These are phyloP conservation scores for Xylaria sp. DNA, from an alignment of 2,329 filamentous ascomycete genomes.

Conservation along the genomic window DNA sequence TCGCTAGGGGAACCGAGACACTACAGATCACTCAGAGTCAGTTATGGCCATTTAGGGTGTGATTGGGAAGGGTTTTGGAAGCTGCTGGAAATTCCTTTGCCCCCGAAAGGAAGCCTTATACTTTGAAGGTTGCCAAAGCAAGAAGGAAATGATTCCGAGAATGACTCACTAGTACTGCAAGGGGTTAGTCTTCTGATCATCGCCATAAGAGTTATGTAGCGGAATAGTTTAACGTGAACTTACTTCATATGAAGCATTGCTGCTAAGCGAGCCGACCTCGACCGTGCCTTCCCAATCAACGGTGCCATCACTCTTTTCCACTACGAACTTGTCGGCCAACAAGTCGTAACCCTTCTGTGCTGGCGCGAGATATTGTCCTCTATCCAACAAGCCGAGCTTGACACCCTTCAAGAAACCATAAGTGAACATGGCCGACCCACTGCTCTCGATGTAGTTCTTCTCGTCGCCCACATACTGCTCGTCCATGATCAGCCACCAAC, in stretches of 20 bases:
- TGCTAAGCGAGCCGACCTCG: slow-evolving; percentile 59
- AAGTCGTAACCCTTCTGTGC: slow-evolving; percentile 57
- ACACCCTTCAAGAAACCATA: slow-evolving; percentile 62
- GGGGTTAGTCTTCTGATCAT: slow-evolving; percentile 16
- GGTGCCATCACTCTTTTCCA: slow-evolving; percentile 57
- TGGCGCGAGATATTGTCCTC: slow-evolving; percentile 49
- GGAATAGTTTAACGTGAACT: slow-evolving; percentile 33
- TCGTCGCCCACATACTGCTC: slow-evolving; percentile 56
- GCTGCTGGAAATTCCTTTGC: too few relatives aligned
- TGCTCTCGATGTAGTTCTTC: slow-evolving; percentile 70
- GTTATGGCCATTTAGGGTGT: too few relatives aligned
- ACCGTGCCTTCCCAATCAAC: slow-evolving; percentile 63
- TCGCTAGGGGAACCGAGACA: slow-evolving; percentile 51
- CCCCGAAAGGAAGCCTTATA: too few relatives aligned
- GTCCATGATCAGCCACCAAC: slow-evolving; percentile 69
- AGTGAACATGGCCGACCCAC: slow-evolving; percentile 67
- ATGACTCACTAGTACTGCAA: slow-evolving; percentile 52
- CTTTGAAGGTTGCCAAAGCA: too few relatives aligned
- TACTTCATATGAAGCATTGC: slow-evolving; percentile 61
- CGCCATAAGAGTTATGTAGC: neutral
- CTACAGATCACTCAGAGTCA: too few relatives aligned
- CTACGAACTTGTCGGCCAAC: slow-evolving; percentile 58
- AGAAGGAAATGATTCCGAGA: too few relatives aligned
- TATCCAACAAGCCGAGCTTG: slow-evolving; percentile 51
- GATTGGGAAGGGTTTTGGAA: too few relatives aligned